Percentiles rank a stretch among this genome's conserved stretches.
Conservation (phyloP, 2,329 filamentous ascomycete genomes). For the Colletotrichum gloeosporioides region DNA sequence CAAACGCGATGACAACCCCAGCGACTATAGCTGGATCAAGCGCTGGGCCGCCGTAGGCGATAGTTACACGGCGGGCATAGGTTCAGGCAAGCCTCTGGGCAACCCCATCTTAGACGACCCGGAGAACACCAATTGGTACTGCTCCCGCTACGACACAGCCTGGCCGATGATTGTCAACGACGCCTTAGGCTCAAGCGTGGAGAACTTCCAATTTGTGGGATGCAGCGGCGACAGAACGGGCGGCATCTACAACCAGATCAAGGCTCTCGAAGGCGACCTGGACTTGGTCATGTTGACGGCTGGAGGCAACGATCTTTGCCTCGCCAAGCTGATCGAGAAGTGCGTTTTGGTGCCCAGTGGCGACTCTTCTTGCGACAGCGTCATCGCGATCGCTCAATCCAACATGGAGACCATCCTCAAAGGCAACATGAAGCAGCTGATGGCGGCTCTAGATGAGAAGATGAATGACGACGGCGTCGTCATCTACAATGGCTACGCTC, state of each 20-base stretch:
- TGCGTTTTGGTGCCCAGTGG: conserved; percentile 25
- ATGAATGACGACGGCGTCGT: conserved; percentile 33
- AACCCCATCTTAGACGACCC: not conserved
- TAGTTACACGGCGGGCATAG: conserved; percentile 42
- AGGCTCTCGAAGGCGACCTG: conserved; percentile 28
- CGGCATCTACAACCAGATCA: conserved; percentile 31
- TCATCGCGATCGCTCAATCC: conserved; percentile 27
- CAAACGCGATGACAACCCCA: not conserved
- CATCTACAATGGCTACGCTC: conserved; percentile 33
- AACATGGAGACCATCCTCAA: conserved; percentile 32
- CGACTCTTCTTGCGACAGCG: conserved; percentile 23
- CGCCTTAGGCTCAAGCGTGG: conserved; percentile 24
- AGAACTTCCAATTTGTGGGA: conserved; percentile 33
- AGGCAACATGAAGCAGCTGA: conserved; percentile 30
- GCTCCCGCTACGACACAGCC: conserved; percentile 33
- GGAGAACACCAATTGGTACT: conserved; percentile 23
- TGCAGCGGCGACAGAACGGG: conserved; percentile 30
- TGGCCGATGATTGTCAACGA: conserved; percentile 32
- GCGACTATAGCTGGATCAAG: conserved; percentile 29
- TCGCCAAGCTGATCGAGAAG: conserved; percentile 17
- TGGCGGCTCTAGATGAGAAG: conserved; percentile 30
- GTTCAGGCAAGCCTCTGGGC: not conserved
- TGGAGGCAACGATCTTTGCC: conserved; percentile 42
- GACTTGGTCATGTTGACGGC: conserved; percentile 41
- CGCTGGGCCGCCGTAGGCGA: conserved; percentile 40